Evolutionary conservation across 2,329 filamentous ascomycete genomes (phyloP).

Genomic region (Hypoxylon sp.): DNA sequence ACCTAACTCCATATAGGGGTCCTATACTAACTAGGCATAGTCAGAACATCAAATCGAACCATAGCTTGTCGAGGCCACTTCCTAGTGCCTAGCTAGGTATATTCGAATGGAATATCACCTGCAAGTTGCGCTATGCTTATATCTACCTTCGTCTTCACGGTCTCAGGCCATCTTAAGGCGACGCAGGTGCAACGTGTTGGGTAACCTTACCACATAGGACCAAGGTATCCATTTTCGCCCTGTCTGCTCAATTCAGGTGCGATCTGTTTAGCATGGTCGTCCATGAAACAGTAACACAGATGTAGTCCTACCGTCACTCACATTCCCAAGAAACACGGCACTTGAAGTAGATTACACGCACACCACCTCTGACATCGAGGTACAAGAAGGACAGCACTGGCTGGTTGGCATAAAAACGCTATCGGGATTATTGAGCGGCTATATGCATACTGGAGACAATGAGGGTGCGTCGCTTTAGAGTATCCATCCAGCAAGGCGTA

Average conservation of each 20-base stretch:
- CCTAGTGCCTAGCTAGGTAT: not conserved
- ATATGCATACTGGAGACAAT: slow-evolving; percentile 25
- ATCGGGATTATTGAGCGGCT: slow-evolving; percentile 21
- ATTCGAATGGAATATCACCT: not conserved
- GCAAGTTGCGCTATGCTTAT: not conserved
- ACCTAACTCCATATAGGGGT: slow-evolving; percentile 12
- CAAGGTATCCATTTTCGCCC: slow-evolving; percentile 11
- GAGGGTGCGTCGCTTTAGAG: not conserved
- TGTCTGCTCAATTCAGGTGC: slow-evolving; percentile 10
- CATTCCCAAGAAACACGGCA: slow-evolving; percentile 18
- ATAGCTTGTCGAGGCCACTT: not conserved
- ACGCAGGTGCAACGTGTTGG: slow-evolving; percentile 12
- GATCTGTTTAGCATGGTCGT: slow-evolving; percentile 17
- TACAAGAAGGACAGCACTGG: not conserved
- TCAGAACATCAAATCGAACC: not conserved
- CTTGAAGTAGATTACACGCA: slow-evolving; percentile 12
- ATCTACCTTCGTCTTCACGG: slow-evolving; percentile 10
- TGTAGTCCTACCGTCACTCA: slow-evolving; percentile 32
- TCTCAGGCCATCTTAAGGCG: slow-evolving; percentile 4
- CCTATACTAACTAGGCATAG: slow-evolving; percentile 17
- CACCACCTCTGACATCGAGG: slow-evolving; percentile 8
- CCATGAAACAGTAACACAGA: slow-evolving; percentile 43
- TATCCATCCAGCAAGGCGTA: not conserved
- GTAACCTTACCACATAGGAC: slow-evolving; percentile 8
- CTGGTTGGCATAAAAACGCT: slow-evolving; percentile 2